Conservation (phyloP, 495 filamentous ascomycete genomes). For the Lentithecium fluviatile region DNA sequence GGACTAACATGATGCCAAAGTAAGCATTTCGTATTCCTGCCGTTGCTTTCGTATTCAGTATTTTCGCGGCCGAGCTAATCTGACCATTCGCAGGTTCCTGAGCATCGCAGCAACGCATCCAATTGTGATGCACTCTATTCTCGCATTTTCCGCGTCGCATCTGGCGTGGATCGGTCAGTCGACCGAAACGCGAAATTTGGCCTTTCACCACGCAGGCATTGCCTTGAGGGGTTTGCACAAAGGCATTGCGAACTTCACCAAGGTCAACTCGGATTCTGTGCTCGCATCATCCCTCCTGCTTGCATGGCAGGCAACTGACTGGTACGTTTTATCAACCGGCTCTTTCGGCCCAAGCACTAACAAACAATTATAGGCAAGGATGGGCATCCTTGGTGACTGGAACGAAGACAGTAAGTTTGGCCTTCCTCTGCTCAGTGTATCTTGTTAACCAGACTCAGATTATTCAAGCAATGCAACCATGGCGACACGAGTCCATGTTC, state of each 20-base stretch:
- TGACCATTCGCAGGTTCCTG: slow-evolving; percentile 64
- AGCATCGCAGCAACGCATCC: slow-evolving; percentile 73
- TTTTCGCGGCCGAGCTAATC: slow-evolving; percentile 11
- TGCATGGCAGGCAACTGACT: slow-evolving; percentile 96
- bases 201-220: slow-evolving; percentile 78
- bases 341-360: slow-evolving; percentile 39
- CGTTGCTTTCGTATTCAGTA: slow-evolving; percentile 31
- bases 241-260: slow-evolving; percentile 81
- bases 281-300: slow-evolving; percentile 88
- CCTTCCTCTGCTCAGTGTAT: background rate
- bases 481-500: slow-evolving; percentile 86
- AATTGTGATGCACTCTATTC: slow-evolving; percentile 90
- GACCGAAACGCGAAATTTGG: slow-evolving; percentile 76
- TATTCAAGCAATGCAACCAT: slow-evolving; percentile 85
- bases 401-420: slow-evolving; percentile 69
- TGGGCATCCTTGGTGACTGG: slow-evolving; percentile 93
- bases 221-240: slow-evolving; percentile 86
- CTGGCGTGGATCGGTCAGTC: slow-evolving; percentile 83
- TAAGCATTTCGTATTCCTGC: slow-evolving; percentile 63
- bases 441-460: slow-evolving; percentile 58
- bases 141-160: slow-evolving; percentile 91
- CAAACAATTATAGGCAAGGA: slow-evolving; percentile 63
- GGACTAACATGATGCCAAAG: slow-evolving; percentile 90
- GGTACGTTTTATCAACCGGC: slow-evolving; percentile 58
- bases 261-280: slow-evolving; percentile 84